phyloP scores from a whole-genome alignment of 345 rosid species.

The Balakata baccata region DNA sequence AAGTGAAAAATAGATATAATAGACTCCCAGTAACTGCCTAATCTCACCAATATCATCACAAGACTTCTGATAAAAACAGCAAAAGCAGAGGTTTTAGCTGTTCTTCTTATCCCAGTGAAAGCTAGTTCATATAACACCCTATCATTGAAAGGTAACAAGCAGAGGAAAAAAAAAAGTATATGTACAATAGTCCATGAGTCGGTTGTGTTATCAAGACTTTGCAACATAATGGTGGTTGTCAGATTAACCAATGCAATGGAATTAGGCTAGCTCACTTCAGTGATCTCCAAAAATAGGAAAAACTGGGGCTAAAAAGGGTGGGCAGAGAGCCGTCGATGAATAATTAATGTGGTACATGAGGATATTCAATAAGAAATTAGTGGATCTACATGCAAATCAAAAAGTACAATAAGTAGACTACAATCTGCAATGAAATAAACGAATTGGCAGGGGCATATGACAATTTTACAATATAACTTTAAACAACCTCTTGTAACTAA shows the following conservation, averaged over 20 bases:
- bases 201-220: neutral
- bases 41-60: neutral
- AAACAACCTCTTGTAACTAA: neutral
- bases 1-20: conserved; percentile 2
- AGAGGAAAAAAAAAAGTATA: neutral
- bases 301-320: neutral
- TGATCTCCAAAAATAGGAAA: neutral
- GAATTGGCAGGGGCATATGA: neutral
- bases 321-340: neutral
- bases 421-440: neutral
- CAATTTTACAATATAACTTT: neutral
- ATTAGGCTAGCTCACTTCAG: neutral
- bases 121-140: too few relatives aligned
- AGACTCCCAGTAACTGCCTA: neutral
- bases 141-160: neutral
- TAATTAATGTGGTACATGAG: neutral
- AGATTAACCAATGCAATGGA: neutral
- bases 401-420: neutral
- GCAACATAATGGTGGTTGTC: neutral
- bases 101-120: neutral
- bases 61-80: neutral
- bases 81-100: neutral
- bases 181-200: neutral
- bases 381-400: conserved; percentile 10
- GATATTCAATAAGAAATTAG: too few relatives aligned